Evolutionary conservation across 441 rosid genomes (phyloP).

Genomic region (Raphanus hybrid): DNA sequence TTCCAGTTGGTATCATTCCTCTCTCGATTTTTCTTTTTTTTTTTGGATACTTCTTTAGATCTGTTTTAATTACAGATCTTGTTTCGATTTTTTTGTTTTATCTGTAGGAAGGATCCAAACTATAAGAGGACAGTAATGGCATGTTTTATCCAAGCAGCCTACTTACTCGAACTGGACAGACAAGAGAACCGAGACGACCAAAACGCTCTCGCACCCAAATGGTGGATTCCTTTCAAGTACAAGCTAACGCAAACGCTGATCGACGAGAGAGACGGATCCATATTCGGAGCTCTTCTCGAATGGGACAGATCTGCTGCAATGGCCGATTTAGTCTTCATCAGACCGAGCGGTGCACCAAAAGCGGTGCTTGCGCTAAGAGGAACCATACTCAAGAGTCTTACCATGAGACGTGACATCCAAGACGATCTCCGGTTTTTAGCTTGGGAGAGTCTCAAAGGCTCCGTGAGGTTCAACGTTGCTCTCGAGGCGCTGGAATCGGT

Average conservation of each 20-base stretch:
- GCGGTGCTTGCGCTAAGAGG: conserved; percentile 85
- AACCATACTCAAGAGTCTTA: conserved; percentile 77
- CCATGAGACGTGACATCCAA: conserved; percentile 79
- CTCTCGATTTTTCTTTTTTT: not conserved
- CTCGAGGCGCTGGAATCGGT: conserved; percentile 63
- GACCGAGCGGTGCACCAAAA: conserved; percentile 93
- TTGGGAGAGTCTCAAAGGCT: conserved; percentile 96
- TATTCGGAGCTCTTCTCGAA: no score
- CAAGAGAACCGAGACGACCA: conserved; percentile 74
- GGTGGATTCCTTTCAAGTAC: no score
- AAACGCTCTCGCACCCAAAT: conserved; percentile 83
- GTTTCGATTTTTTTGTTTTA: not conserved
- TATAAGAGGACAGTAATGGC: conserved; percentile 86
- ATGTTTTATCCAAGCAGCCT: conserved; percentile 92
- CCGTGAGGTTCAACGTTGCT: conserved; percentile 77
- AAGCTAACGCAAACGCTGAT: no score
- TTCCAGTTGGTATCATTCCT: conserved; percentile 67
- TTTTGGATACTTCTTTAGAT: no score
- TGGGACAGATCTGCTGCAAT: no score
- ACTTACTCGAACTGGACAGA: conserved; percentile 87
- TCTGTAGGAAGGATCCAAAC: conserved; percentile 77
- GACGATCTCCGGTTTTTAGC: conserved; percentile 95
- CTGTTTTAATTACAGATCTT: conserved; percentile 1
- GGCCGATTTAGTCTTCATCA: conserved; percentile 69
- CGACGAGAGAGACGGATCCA: no score